Percentiles rank a stretch among this genome's conserved stretches.
Conservation (phyloP, 2,329 filamentous ascomycete species). For the Cyphellophora europaea region DNA sequence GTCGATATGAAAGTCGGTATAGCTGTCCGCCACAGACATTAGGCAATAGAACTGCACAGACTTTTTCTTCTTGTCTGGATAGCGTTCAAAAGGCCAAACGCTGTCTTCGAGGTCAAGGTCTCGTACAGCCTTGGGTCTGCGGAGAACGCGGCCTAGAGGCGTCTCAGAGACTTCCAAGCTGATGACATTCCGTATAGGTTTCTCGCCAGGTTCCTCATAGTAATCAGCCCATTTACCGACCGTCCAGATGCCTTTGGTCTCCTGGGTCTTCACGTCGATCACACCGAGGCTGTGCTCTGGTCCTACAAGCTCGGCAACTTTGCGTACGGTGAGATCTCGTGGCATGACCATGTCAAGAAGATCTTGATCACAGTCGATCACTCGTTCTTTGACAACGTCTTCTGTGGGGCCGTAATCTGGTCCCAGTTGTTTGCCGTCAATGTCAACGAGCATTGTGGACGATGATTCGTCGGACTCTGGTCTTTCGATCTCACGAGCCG, state of each 20-base stretch:
- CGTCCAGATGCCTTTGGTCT: constrained; percentile 56
- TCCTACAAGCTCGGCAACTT: constrained; percentile 55
- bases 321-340: constrained; percentile 51
- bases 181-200: constrained; percentile 59
- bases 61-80: constrained; percentile 48
- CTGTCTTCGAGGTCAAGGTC: constrained; percentile 48
- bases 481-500: background rate
- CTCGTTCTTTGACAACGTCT: constrained; percentile 24
- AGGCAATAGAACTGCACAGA: constrained; percentile 61
- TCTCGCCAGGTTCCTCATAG: constrained; percentile 52
- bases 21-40: constrained; percentile 63
- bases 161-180: constrained; percentile 60
- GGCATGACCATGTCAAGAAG: constrained; percentile 61
- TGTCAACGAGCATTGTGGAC: constrained; percentile 4
- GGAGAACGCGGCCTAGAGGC: constrained; percentile 51
- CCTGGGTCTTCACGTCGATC: constrained; percentile 61
- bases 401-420: constrained; percentile 8
- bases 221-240: constrained; percentile 58
- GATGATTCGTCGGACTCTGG: background rate
- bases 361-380: constrained; percentile 54
- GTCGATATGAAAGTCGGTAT: constrained; percentile 64
- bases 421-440: constrained; percentile 1
- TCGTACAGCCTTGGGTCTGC: constrained; percentile 55
- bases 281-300: constrained; percentile 51
- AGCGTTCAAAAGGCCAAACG: constrained; percentile 38